A percentile compares a stretch with the other conserved stretches of the same genome.
Evolutionary conservation across 148 eudicot species (phyloP).

Genomic region (Silene conica): DNA sequence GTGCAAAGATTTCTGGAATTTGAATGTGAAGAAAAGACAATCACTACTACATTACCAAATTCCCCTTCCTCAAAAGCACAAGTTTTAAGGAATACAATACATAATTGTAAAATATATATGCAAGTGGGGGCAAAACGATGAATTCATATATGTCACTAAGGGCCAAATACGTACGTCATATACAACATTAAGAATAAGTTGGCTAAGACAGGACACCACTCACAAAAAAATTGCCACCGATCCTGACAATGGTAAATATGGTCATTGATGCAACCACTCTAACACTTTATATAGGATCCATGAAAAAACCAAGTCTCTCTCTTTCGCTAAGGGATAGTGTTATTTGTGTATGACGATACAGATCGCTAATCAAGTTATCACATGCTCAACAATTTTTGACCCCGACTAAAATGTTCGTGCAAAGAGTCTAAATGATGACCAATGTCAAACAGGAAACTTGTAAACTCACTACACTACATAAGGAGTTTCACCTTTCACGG

Average conservation of each 20-base stretch:
- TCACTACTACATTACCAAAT: no score
- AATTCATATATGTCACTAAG: neutral
- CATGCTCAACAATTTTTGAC: no score
- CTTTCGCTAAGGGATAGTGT: neutral
- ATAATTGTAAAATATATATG: neutral
- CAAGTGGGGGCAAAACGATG: neutral
- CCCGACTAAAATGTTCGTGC: no score
- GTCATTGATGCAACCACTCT: neutral
- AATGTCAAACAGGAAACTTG: no score
- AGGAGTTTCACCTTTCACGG: no score
- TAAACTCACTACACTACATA: no score
- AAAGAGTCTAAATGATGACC: no score
- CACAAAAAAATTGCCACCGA: neutral
- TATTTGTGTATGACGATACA: no score
- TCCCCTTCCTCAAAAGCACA: no score
- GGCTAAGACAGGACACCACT: neutral
- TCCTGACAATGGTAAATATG: neutral
- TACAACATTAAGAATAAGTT: neutral
- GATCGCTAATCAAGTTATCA: no score
- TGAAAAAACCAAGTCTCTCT: neutral
- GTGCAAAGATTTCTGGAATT: no score
- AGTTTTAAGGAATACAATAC: neutral
- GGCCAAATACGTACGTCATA: neutral
- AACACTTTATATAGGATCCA: neutral
- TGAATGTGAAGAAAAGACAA: no score